phyloP scores from a whole-genome alignment of 73 alveolate genomes.

The Durusdinium trenchii region DNA sequence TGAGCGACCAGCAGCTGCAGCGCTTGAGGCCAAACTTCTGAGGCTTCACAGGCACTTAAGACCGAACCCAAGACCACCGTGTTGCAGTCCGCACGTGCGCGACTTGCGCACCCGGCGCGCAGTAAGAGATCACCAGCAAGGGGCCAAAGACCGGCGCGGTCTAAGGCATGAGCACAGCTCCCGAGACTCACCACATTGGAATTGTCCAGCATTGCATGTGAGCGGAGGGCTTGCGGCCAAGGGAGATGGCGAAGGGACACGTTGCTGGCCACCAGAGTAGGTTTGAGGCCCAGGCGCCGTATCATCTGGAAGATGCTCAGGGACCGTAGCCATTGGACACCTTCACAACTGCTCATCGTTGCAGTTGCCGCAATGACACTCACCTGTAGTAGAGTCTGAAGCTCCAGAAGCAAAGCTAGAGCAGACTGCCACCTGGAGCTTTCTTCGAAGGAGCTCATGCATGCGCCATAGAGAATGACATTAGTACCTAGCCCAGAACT shows the following conservation, averaged over 20 bases:
- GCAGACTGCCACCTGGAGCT: slow-evolving; percentile 32
- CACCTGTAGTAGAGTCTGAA: background rate
- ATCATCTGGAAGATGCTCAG: background rate
- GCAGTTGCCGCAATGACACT: slow-evolving; percentile 16
- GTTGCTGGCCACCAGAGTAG: background rate
- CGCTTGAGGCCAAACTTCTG: slow-evolving; percentile 11
- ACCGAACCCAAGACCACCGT: slow-evolving; percentile 14
- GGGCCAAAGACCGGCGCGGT: slow-evolving; percentile 12
- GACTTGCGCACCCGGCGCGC: background rate
- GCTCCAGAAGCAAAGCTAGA: background rate
- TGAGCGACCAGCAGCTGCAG: background rate
- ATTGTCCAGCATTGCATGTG: background rate
- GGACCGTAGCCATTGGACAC: slow-evolving; percentile 5
- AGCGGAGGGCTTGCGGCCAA: slow-evolving; percentile 1
- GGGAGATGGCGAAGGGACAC: background rate
- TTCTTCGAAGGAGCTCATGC: slow-evolving; percentile 28
- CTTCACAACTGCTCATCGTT: slow-evolving; percentile 23
- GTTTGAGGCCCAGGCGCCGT: background rate
- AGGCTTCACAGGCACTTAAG: slow-evolving; percentile 7
- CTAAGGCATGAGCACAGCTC: slow-evolving; percentile 22
- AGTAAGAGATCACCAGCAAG: background rate
- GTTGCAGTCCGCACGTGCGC: background rate
- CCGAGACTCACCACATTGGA: slow-evolving; percentile 43
- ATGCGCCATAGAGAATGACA: background rate
- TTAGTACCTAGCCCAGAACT: background rate